Evolutionary conservation across 2,329 filamentous ascomycete species (phyloP), one percentile per base, ranked within the genome.

Genomic region (Fusarium hostae): DNA sequence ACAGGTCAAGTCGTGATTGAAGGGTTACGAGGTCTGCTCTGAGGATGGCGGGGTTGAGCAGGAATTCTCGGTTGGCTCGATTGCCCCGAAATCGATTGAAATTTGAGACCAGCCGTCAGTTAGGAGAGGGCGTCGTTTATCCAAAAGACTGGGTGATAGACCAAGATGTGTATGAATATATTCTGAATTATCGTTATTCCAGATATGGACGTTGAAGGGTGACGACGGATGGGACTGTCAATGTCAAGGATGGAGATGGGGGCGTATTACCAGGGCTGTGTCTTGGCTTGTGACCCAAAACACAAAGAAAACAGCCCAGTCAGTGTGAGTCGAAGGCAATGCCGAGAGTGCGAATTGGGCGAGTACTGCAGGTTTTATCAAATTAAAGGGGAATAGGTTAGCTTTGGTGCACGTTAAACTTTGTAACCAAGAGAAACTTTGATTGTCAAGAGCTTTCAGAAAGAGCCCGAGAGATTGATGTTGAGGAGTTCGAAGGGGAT

Each of bases 1-100:
- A 60, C 63, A 44, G 65, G 44, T 68, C 48, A 60, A 63, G 68
- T 67, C 62, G 63, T 69, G 45, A 68, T 26, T 58, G 57, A 65
- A 73, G 70, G 66, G 59, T 51, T 69, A 64, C 54, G 55, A 64
- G 64, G 66, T 59, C 47, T 68, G 67, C 56, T 64, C 57, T 66
- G 55, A 66, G 66, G 71, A 74, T 70, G 75, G 72, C 71, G 72
- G 75, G 75, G 75, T 76, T 63, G 66, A 72, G 63, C 63, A 76
- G 66, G 63, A 76, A 77, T 77, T 77, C 70, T 75, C 63, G 63
- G 74, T 75, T 66, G 67, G 59, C 57, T 59, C 55, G 65, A 62
- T 64, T 63, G 64, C 67, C 63, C 56, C 57, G 64, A 67, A 59
- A 59, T 62, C 48, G 59, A 55, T 59, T 55, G 44, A 67, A 54